phyloP scores from a whole-genome alignment of 1,284 basidiomycete genomes.

The Pseudozyma pruni region DNA sequence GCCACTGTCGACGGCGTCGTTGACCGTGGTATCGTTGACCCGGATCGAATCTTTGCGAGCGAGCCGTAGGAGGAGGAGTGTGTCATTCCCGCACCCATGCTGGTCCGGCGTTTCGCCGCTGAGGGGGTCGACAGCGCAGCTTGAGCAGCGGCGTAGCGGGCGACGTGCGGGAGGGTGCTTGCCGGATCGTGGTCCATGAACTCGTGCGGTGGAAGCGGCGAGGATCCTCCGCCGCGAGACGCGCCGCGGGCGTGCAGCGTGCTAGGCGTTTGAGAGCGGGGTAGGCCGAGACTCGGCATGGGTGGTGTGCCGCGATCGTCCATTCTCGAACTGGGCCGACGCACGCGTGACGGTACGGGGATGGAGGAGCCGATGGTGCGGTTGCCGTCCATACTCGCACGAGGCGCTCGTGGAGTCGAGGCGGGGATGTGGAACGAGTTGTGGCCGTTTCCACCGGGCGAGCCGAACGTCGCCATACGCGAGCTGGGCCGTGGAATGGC shows the following conservation, averaged over 20 bases:
- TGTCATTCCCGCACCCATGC: constrained; percentile 14
- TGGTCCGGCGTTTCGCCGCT: constrained; percentile 31
- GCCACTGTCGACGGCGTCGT: constrained; percentile 16
- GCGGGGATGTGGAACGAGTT: constrained; percentile 23
- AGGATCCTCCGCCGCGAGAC: constrained; percentile 21
- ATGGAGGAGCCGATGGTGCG: constrained; percentile 54
- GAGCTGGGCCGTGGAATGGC: constrained; percentile 63
- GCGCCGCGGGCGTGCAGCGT: constrained; percentile 12
- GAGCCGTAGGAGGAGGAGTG: constrained; percentile 28
- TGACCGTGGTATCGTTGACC: constrained; percentile 13
- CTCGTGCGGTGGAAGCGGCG: constrained; percentile 43
- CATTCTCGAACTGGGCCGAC: constrained; percentile 48
- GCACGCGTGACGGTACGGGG: constrained; percentile 56
- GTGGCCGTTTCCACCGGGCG: constrained; percentile 16
- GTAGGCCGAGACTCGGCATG: constrained; percentile 36
- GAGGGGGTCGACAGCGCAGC: constrained; percentile 2
- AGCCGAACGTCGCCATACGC: constrained; percentile 44
- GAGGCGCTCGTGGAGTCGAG: constrained; percentile 39
- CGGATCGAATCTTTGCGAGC: constrained; percentile 30
- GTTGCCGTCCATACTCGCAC: constrained; percentile 38
- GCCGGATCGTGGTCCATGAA: constrained; percentile 62
- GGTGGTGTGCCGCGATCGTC: constrained; percentile 39
- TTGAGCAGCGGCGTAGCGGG: constrained; percentile 32
- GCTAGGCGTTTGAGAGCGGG: constrained; percentile 36
- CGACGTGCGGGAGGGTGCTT: constrained; percentile 31